Percentiles rank a stretch among this genome's conserved stretches.
These are phyloP conservation scores for Phytophthora tentaculata DNA, from an alignment of 352 stramenopile genomes.

Conservation along the genomic window DNA sequence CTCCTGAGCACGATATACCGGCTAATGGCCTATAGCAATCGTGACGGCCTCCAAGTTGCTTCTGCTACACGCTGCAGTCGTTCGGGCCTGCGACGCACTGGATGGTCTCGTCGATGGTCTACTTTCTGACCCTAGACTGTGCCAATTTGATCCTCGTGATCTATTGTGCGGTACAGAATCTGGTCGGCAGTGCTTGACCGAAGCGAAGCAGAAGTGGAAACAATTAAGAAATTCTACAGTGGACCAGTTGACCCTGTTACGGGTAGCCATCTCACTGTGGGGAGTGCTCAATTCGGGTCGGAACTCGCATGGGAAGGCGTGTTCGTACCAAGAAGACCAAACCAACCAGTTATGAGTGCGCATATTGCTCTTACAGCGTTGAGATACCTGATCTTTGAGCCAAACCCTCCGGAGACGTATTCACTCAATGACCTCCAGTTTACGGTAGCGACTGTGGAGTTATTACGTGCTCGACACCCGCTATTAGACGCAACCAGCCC, in stretches of 20 bases:
- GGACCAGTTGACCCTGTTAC: slow-evolving; percentile 34
- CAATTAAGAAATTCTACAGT: slow-evolving; percentile 47
- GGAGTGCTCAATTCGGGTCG: slow-evolving; percentile 40
- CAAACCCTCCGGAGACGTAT: slow-evolving; percentile 36
- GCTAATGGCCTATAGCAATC: slow-evolving; percentile 15
- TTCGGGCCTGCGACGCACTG: slow-evolving; percentile 36
- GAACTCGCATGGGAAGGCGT: slow-evolving; percentile 43
- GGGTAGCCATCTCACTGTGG: slow-evolving; percentile 38
- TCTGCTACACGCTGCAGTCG: slow-evolving; percentile 39
- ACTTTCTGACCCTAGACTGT: slow-evolving; percentile 41
- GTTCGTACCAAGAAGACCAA: slow-evolving; percentile 31
- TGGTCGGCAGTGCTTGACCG: slow-evolving; percentile 39
- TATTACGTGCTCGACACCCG: slow-evolving; percentile 35
- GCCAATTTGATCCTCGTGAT: slow-evolving; percentile 28
- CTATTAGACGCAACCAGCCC: slow-evolving; percentile 44
- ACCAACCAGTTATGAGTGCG: slow-evolving; percentile 32
- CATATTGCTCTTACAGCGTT: slow-evolving; percentile 39
- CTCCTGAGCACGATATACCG: no score
- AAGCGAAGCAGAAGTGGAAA: slow-evolving; percentile 27
- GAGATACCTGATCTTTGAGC: slow-evolving; percentile 45
- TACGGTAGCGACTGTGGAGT: slow-evolving; percentile 31
- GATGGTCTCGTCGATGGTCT: slow-evolving; percentile 41
- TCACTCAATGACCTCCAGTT: slow-evolving; percentile 44
- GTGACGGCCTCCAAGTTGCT: slow-evolving; percentile 28
- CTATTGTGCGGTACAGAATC: slow-evolving; percentile 23